Evolutionary conservation across 1,284 basidiomycete genomes (phyloP), one percentile per base, ranked within the genome.

Genomic region (Moesziomyces parantarcticus): DNA sequence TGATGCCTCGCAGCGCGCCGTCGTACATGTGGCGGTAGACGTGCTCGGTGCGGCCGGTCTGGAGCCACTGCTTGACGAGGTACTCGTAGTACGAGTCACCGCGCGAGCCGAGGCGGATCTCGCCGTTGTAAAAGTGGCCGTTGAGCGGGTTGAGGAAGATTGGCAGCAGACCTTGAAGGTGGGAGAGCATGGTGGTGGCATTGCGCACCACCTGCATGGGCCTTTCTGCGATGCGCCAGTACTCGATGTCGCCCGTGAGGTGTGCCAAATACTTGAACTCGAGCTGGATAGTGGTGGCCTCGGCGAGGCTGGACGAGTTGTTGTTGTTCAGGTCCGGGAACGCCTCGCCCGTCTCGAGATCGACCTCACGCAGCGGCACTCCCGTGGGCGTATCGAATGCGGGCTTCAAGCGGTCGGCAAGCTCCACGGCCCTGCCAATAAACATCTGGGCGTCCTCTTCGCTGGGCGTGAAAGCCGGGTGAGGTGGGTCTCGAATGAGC

Each of bases 51-150:
- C 88, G 86, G 81, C 75, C 77, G 2, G 87, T 87, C 76, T 87
- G 87, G 0, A 88, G 78, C 75, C 84, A 87, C 76, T 87, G 86
- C 78, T 86, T 86, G 58, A 84, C 77, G 50, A 97, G 86, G 80
- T 96, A 96, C 84, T 97, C 95, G 83, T 97, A 98, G 85, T 91
- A 97, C 5, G 93, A 95, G 85, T 98, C 95, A 22, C 92, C 95
- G 29, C 95, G 88, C 18, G 93, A 95, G 10, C 95, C 95, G 16
- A 97, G 88, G 10, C 95, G 90, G 65, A 98, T 92, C 40, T 91
- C 89, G 21, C 91, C 90, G 11, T 89, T 61, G 34, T 89, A 86
- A 77, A 92, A 96, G 44, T 87, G 86, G 8, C 93, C 94, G 36
- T 86, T 87, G 20, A 88, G 80, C 0, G 90, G 63, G 51, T 70